Evolutionary conservation across 2,329 filamentous ascomycete genomes (phyloP).

Genomic region (Alternaria conjuncta): DNA sequence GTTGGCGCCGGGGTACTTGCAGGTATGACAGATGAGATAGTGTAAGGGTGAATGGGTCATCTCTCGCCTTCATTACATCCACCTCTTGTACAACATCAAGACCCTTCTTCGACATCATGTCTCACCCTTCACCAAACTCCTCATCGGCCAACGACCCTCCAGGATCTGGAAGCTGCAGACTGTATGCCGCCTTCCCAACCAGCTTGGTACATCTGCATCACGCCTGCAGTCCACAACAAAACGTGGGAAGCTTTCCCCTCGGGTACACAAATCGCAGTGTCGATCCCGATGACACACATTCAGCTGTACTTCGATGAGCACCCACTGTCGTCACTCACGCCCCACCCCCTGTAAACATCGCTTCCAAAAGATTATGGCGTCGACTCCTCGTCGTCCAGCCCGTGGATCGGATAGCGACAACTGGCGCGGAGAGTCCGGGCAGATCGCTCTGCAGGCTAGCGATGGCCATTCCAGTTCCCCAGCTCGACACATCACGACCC

Average conservation of each 20-base stretch:
- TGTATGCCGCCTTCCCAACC: not conserved
- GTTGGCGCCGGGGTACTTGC: conserved; percentile 62
- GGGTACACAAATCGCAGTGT: not conserved
- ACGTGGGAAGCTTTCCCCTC: not conserved
- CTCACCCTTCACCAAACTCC: not conserved
- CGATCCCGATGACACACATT: not conserved
- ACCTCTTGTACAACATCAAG: conserved; percentile 11
- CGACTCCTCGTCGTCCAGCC: conserved; percentile 73
- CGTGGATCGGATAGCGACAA: conserved; percentile 91
- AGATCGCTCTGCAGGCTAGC: conserved; percentile 54
- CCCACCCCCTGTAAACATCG: not conserved
- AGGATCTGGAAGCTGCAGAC: not conserved
- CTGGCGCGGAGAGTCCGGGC: conserved; percentile 65
- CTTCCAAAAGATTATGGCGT: too few species aligned
- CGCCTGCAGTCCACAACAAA: not conserved
- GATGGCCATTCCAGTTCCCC: conserved; percentile 55
- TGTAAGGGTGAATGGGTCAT: conserved; percentile 10
- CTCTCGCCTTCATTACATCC: conserved; percentile 21
- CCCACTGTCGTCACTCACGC: not conserved
- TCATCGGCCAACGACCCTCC: not conserved
- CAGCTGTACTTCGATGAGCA: not conserved
- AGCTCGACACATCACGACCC: conserved; percentile 30
- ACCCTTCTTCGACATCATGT: not conserved
- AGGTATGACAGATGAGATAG: conserved; percentile 49
- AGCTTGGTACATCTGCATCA: not conserved